Evolutionary conservation across 257 asterid genomes (phyloP).

Genomic region (Cruciata laevipes): DNA sequence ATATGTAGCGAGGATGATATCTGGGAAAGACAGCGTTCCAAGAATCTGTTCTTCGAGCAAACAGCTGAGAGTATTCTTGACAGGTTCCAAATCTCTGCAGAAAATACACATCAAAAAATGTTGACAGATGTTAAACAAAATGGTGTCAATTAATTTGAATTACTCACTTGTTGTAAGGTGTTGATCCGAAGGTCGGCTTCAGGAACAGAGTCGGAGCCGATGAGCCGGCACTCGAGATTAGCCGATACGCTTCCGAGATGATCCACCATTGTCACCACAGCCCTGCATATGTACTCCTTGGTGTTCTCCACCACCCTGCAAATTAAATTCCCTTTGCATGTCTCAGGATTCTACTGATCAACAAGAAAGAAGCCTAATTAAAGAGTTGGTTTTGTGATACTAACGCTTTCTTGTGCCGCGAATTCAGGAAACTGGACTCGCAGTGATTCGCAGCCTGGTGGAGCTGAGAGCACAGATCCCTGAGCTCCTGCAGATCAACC

Average conservation of each 20-base stretch:
- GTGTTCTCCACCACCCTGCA: constrained; percentile 58
- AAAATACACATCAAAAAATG: background rate
- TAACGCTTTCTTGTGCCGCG: constrained; percentile 40
- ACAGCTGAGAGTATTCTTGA: constrained; percentile 39
- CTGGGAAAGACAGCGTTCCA: constrained; percentile 35
- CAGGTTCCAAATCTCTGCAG: constrained; percentile 46
- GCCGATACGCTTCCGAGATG: constrained; percentile 62
- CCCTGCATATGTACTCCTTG: constrained; percentile 45
- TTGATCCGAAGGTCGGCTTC: constrained; percentile 37
- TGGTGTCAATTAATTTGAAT: background rate
- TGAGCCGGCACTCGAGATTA: constrained; percentile 37
- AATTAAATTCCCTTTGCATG: background rate
- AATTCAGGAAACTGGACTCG: constrained; percentile 38
- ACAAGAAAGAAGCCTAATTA: background rate
- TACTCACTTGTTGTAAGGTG: constrained; percentile 37
- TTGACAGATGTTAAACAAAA: background rate
- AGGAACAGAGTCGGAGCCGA: constrained; percentile 28
- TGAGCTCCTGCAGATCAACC: constrained; percentile 44
- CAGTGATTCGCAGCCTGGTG: constrained; percentile 63
- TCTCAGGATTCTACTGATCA: background rate
- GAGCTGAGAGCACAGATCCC: constrained; percentile 52
- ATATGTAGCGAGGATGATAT: constrained; percentile 40
- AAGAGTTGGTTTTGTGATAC: background rate
- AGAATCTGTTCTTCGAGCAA: constrained; percentile 31
- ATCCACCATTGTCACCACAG: constrained; percentile 54